A percentile compares a stretch with the other conserved stretches of the same genome.
Conservation (phyloP, 2,329 filamentous ascomycete genomes). For the Fusarium multiceps region DNA sequence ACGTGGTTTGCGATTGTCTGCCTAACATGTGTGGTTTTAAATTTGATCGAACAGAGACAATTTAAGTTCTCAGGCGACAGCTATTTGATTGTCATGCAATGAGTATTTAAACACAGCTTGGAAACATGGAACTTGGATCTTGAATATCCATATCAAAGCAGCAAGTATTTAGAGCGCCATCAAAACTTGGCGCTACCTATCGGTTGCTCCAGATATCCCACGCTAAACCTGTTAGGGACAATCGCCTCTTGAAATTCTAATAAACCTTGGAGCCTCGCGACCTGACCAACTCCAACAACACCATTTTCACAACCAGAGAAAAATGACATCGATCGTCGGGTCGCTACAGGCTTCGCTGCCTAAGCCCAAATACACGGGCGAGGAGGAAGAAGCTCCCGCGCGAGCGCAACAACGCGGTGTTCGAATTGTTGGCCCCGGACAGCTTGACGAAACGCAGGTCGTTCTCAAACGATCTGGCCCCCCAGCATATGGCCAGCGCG, state of each 20-base stretch:
- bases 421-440: conserved; percentile 80
- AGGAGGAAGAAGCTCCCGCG: conserved; percentile 82
- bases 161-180: not conserved
- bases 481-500: conserved; percentile 86
- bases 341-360: conserved; percentile 85
- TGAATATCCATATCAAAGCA: not conserved
- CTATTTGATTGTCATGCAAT: not conserved
- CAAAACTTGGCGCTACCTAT: conserved; percentile 10
- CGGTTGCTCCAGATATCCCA: not conserved
- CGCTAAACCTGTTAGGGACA: conserved; percentile 48
- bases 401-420: conserved; percentile 82
- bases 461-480: conserved; percentile 85
- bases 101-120: not conserved
- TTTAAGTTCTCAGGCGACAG: not conserved
- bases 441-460: conserved; percentile 87
- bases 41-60: too few relatives aligned
- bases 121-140: too few relatives aligned
- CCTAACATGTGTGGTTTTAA: not conserved
- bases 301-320: conserved; percentile 37
- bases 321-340: conserved; percentile 74
- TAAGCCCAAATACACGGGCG: conserved; percentile 89
- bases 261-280: conserved; percentile 39
- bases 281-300: conserved; percentile 35
- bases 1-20: not conserved
- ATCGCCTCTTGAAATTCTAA: conserved; percentile 51